Percentiles rank a stretch among this genome's conserved stretches.
Conservation (phyloP, 805 yeast genomes). For the Yarrowia sp. region DNA sequence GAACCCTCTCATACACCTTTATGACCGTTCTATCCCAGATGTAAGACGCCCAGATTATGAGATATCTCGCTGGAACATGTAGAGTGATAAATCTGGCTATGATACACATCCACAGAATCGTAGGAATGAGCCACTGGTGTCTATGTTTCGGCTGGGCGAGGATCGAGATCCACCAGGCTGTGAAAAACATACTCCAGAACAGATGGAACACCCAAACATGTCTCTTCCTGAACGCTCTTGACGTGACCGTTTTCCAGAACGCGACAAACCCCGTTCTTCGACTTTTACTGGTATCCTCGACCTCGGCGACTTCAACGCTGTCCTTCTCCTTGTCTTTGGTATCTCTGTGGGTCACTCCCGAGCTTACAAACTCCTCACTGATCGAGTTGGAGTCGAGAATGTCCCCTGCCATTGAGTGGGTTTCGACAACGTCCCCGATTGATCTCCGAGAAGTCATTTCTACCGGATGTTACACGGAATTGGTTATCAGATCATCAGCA, state of each 20-base stretch:
- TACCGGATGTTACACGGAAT: neutral
- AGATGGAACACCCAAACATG: constrained; percentile 19
- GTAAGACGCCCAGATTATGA: constrained; percentile 46
- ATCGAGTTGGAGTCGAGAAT: constrained; percentile 1
- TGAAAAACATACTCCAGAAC: constrained; percentile 49
- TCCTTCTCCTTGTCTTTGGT: neutral
- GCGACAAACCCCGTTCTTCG: neutral
- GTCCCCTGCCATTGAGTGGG: neutral
- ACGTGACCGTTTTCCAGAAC: neutral
- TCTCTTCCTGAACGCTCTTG: constrained; percentile 1
- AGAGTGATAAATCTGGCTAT: constrained; percentile 61
- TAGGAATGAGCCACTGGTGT: constrained; percentile 64
- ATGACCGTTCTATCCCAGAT: constrained; percentile 48
- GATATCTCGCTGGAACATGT: constrained; percentile 53
- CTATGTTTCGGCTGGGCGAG: constrained; percentile 58
- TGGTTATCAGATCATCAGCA: no score
- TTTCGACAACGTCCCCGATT: neutral
- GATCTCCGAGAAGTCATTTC: neutral
- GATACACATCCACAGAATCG: constrained; percentile 58
- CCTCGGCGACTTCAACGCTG: neutral
- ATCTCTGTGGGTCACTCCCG: neutral
- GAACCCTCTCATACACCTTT: constrained; percentile 49
- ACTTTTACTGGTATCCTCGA: neutral
- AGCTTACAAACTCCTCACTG: neutral
- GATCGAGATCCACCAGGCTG: constrained; percentile 64